Evolutionary conservation across 805 yeast species (phyloP).

Genomic region (Clavispora santaluciae): DNA sequence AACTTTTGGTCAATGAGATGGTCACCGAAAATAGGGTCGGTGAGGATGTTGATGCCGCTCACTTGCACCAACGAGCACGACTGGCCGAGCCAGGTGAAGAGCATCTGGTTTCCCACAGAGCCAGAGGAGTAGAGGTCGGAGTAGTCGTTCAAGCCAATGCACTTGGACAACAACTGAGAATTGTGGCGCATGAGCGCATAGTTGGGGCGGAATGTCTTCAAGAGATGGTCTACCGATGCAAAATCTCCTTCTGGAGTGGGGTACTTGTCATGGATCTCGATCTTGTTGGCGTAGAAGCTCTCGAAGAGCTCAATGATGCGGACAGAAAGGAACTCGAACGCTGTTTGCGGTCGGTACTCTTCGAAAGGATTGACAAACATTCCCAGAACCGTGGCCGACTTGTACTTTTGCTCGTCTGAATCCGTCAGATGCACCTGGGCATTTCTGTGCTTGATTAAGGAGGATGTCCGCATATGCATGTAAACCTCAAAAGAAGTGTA

Average conservation of each 20-base stretch:
- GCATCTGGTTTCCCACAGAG: constrained; percentile 40
- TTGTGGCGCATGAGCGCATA: constrained; percentile 39
- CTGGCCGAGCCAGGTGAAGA: constrained; percentile 92
- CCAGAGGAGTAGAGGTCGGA: neutral
- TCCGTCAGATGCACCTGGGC: neutral
- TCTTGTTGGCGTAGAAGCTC: constrained; percentile 36
- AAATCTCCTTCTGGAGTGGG: constrained; percentile 36
- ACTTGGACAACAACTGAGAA: constrained; percentile 24
- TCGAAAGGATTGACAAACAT: constrained; percentile 86
- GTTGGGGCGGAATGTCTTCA: constrained; percentile 62
- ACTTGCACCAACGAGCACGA: constrained; percentile 75
- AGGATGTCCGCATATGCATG: constrained; percentile 50
- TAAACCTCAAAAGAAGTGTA: constrained; percentile 66
- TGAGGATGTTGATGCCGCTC: constrained; percentile 65
- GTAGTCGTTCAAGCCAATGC: constrained; percentile 13
- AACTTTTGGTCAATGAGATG: constrained; percentile 54
- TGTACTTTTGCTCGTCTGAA: constrained; percentile 17
- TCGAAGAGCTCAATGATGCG: constrained; percentile 69
- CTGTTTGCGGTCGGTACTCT: constrained; percentile 86
- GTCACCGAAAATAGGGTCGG: constrained; percentile 79
- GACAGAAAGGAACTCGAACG: constrained; percentile 76
- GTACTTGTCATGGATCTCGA: constrained; percentile 33
- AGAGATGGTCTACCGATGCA: constrained; percentile 40
- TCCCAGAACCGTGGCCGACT: constrained; percentile 53
- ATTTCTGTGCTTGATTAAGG: constrained; percentile 40